Base-by-base conservation (phyloP, 1,139 yeast genomes). In the Komagataea norvegica region DNA sequence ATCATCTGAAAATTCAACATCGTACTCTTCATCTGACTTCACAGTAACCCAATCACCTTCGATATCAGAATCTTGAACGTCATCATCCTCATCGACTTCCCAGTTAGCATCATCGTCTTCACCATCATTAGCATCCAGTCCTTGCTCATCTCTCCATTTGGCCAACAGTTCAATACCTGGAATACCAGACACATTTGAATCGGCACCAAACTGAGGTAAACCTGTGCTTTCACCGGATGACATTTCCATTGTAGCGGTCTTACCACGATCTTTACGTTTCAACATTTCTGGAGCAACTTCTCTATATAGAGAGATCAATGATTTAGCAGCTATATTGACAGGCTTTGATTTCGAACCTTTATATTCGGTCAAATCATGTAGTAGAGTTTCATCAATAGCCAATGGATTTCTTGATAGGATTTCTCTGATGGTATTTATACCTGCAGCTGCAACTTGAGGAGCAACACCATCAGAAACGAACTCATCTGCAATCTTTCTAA, bases 391-490 rank as follows among this genome's bases (percentile, higher is more conserved):
- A 40, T 88, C 96, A 51, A 91, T 87, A 25, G 97, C 95, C 46
- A 91, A 70, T 14, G 98, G 97, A 8, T 95, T 93, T 67, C 98
- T 80, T 2, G 95, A 65, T 46, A 91, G 72, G 43, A 91, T 86
- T 62, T 91, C 98, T 50, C 97, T 72, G 44, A 91, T 89, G 6
- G 97, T 86, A 61, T 91, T 91, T 47, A 91, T 70, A 54, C 99
- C 99, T 4, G 97, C 97, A 35, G 96, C 88, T 10, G 97, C 96
- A 40, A 89, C 98, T 63, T 91, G 96, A 18, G 95, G 81, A 9
- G 97, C 88, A 27, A 91, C 98, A 68, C 98, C 98, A 57, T 91
- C 97, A 52, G 95, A 85, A 32, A 91, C 96, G 56, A 91, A 91
- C 62, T 93, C 98, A 62, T 91, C 95, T 3, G 98, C 97, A 52